Conservation (phyloP, 768 basidiomycete genomes). For the Chalciporus sphaerocephalus region DNA sequence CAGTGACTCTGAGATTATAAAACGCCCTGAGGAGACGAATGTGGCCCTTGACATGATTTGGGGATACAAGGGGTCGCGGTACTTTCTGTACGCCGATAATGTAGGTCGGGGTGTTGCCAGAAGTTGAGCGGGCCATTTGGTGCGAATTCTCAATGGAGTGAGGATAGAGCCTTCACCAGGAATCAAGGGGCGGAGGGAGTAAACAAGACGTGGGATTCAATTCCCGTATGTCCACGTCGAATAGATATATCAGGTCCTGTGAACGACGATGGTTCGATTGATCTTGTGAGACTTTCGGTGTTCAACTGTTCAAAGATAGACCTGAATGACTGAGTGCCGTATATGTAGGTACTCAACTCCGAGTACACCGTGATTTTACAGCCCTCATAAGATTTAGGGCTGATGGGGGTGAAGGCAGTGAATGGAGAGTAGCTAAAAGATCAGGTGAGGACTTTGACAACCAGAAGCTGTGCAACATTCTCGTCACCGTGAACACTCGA, state of each 20-base stretch:
- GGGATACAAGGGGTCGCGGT: constrained; percentile 28
- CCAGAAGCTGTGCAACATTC: constrained; percentile 13
- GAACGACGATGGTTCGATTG: constrained; percentile 8
- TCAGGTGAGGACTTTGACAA: too few relatives aligned
- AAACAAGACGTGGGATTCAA: constrained; percentile 9
- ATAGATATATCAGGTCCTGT: neutral
- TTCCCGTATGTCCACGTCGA: neutral
- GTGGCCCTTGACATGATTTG: constrained; percentile 32
- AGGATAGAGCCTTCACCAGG: neutral
- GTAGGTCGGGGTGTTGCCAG: constrained; percentile 8
- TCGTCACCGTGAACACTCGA: neutral
- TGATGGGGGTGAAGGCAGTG: too few relatives aligned
- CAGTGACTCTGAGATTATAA: constrained; percentile 23
- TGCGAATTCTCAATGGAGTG: neutral
- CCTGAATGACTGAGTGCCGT: neutral
- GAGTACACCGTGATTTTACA: too few relatives aligned
- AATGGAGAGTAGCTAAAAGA: too few relatives aligned
- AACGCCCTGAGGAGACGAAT: constrained; percentile 34
- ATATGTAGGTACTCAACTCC: too few relatives aligned
- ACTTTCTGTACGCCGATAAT: constrained; percentile 17
- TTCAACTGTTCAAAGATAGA: constrained; percentile 1
- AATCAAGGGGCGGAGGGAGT: neutral
- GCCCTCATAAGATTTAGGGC: too few relatives aligned
- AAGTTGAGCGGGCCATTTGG: constrained; percentile 1
- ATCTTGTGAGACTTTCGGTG: constrained; percentile 1